Evolutionary conservation across 208 protist genomes (phyloP), one percentile per base, ranked within the genome.

Genomic region (Novymonas esmeraldas): DNA sequence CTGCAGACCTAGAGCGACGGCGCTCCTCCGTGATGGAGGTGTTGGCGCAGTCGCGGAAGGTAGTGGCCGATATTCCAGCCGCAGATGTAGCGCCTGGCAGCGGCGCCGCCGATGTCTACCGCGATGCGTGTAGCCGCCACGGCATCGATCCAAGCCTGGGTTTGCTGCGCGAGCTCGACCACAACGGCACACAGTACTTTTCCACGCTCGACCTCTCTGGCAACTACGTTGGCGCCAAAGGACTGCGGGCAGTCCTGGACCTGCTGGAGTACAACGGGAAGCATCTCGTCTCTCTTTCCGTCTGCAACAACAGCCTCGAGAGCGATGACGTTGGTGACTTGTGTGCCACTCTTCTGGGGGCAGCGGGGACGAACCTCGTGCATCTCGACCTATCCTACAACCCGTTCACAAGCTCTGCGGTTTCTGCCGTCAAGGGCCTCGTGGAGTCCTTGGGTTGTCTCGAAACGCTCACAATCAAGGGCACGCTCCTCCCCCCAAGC

Each of bases 201-300:
- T 63, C 42, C 16, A 58, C 48, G 16, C 70, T 90, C 22, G 79
- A 90, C 49, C 73, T 84, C 39, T 82, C 76, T 26, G 69, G 64
- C n/a, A 90, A 83, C 54, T 90, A 84, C 42, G 68, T 87, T 13
- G 84, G 84, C 0, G 56, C 70, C 18, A 85, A 85, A 48, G 81
- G 81, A 0, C 49, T 90, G 52, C 55, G 63, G 20, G 79, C 84
- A 1, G 64, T 87, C 0, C 56, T 87, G 24, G 64, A 83, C 16
- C 63, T 84, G 2, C 52, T 85, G 3, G 44, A 64, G 22, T 36
- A 56, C 31, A 87, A 87, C 42, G 56, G 56, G 46, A 59, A 57
- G 16, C 33, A 76, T 26, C 57, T 81, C 14, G 26, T 59, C 24
- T 76, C 68, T 28, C 74, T 87, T 24, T 77, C 71, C 31, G 6